These are phyloP conservation scores for Mortierella hygrophila DNA, from an alignment of 192 early-diverging fungal species.

Conservation along the genomic window DNA sequence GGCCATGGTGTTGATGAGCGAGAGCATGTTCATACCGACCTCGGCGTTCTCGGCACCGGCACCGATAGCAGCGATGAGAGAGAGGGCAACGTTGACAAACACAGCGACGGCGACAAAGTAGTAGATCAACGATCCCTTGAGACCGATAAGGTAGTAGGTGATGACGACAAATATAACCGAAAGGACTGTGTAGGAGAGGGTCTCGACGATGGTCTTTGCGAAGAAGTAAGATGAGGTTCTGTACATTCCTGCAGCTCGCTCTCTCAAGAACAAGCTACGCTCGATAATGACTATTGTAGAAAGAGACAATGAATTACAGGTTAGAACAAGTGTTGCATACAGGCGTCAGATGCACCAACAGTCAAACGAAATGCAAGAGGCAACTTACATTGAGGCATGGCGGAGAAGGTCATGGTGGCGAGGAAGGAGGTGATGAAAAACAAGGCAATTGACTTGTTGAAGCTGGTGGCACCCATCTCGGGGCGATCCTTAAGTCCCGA, in stretches of 20 bases:
- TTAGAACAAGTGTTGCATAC: constrained; percentile 72
- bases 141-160: constrained; percentile 88
- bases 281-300: constrained; percentile 69
- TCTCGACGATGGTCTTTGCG: constrained; percentile 67
- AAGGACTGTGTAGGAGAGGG: constrained; percentile 69
- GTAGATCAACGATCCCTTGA: constrained; percentile 70
- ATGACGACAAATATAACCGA: constrained; percentile 86
- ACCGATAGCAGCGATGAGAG: constrained; percentile 82
- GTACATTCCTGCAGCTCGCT: constrained; percentile 84
- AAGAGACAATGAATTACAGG: constrained; percentile 22
- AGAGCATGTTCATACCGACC: constrained; percentile 77
- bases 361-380: constrained; percentile 61
- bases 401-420: constrained; percentile 68
- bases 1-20: constrained; percentile 81
- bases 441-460: constrained; percentile 61
- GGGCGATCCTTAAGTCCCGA: constrained; percentile 48
- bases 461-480: constrained; percentile 37
- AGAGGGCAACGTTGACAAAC: constrained; percentile 81
- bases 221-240: constrained; percentile 74
- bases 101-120: constrained; percentile 82
- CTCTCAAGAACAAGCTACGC: constrained; percentile 76
- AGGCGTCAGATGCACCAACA: constrained; percentile 67
- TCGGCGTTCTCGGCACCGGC: constrained; percentile 62
- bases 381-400: constrained; percentile 74
- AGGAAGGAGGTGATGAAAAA: constrained; percentile 59